These are phyloP conservation scores for Penicillium cosmopolitanum DNA, from an alignment of 495 filamentous ascomycete species.

Conservation along the genomic window DNA sequence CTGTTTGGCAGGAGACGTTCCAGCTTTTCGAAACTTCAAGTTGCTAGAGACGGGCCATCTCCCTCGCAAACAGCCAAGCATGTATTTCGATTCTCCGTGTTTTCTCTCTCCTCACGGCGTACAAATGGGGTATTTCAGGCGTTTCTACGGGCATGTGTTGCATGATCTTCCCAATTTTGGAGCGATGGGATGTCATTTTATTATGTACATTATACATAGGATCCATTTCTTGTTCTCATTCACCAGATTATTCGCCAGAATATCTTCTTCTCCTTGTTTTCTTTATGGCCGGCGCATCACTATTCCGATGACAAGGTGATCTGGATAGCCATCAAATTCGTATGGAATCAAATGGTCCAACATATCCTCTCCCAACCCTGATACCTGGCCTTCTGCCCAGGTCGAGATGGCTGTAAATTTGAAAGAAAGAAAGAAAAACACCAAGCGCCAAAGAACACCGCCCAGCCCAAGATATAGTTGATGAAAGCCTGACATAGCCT, in stretches of 20 bases:
- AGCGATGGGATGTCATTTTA: constrained; percentile 23
- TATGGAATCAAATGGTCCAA: not conserved
- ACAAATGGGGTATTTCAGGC: constrained; percentile 25
- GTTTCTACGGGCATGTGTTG: constrained; percentile 35
- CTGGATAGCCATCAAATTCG: not conserved
- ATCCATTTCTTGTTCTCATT: constrained; percentile 19
- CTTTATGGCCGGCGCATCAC: not conserved
- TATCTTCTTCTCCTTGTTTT: constrained; percentile 6
- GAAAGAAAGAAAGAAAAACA: constrained; percentile 8
- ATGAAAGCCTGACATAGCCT: constrained; percentile 7
- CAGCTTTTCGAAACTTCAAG: not conserved
- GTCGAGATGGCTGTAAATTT: constrained; percentile 14
- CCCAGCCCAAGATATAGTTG: constrained; percentile 6
- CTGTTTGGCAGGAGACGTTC: not conserved
- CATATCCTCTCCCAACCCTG: not conserved
- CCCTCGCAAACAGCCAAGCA: not conserved
- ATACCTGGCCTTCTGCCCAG: constrained; percentile 5
- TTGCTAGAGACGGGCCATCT: not conserved
- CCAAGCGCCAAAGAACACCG: constrained; percentile 34
- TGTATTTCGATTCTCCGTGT: not conserved
- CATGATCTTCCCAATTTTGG: constrained; percentile 25
- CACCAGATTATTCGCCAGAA: constrained; percentile 9
- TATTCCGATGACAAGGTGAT: not conserved
- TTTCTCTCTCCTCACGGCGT: constrained; percentile 33
- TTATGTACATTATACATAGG: constrained; percentile 33